phyloP scores from a whole-genome alignment of 768 basidiomycete species.

The Tricholoma saponaceum region DNA sequence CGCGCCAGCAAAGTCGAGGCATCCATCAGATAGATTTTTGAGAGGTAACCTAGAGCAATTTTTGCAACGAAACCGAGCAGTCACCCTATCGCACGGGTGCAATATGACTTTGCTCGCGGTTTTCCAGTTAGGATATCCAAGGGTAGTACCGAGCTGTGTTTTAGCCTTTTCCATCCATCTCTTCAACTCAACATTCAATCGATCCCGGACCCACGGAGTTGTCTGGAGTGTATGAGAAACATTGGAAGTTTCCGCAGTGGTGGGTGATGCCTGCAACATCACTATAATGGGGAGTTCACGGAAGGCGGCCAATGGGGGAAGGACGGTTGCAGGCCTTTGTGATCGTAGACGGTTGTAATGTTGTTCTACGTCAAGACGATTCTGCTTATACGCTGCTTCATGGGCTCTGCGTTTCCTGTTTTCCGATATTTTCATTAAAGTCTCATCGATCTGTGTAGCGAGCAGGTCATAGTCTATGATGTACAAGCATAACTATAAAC shows the following conservation, averaged over 20 bases:
- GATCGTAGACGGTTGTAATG: slow-evolving; percentile 45
- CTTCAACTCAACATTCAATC: slow-evolving; percentile 41
- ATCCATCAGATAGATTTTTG: slow-evolving; percentile 33
- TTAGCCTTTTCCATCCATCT: slow-evolving; percentile 47
- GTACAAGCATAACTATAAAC: not conserved
- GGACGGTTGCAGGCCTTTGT: slow-evolving; percentile 18
- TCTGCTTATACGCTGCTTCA: slow-evolving; percentile 20
- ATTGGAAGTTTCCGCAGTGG: slow-evolving; percentile 4
- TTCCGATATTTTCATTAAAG: slow-evolving; percentile 20
- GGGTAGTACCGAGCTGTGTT: slow-evolving; percentile 34
- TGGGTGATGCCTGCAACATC: slow-evolving; percentile 27
- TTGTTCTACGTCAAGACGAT: slow-evolving; percentile 32
- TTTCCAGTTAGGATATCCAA: slow-evolving; percentile 55
- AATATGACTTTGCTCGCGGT: slow-evolving; percentile 39
- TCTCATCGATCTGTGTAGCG: slow-evolving; percentile 18
- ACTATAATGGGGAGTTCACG: slow-evolving; percentile 42
- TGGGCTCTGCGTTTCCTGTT: slow-evolving; percentile 16
- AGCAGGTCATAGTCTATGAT: slow-evolving; percentile 28
- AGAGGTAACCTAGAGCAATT: slow-evolving; percentile 37
- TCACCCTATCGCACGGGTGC: slow-evolving; percentile 55
- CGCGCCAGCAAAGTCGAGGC: slow-evolving; percentile 54
- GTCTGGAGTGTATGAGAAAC: slow-evolving; percentile 22
- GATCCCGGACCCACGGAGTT: slow-evolving; percentile 26
- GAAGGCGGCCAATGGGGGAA: slow-evolving; percentile 49
- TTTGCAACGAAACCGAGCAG: slow-evolving; percentile 56